Conservation (phyloP, 768 basidiomycete genomes). For the Clitopilus passeckerianus region DNA sequence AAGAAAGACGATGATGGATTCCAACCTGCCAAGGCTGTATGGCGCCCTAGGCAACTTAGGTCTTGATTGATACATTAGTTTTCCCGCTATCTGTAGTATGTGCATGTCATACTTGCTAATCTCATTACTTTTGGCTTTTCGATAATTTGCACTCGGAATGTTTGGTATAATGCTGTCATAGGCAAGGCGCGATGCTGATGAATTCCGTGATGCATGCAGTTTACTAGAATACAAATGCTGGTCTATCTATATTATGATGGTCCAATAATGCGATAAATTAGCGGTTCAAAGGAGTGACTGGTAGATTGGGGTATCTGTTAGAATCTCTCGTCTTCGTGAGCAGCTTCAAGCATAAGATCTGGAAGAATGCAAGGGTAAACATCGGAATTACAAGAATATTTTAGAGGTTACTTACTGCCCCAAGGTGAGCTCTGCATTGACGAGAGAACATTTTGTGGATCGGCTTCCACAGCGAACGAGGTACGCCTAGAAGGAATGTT, state of each 20-base stretch:
- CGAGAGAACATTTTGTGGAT: constrained; percentile 44
- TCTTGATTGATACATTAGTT: background rate
- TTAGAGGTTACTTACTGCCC: constrained; percentile 49
- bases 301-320: constrained; percentile 7
- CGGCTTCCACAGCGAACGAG: constrained; percentile 33
- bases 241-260: background rate
- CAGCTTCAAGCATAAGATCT: constrained; percentile 41
- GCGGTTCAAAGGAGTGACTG: constrained; percentile 4
- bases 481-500: constrained; percentile 26
- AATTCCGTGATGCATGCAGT: background rate
- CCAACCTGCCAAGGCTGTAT: constrained; percentile 44
- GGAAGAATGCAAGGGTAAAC: constrained; percentile 12
- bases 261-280: constrained; percentile 6
- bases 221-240: background rate
- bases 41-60: constrained; percentile 7
- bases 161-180: background rate
- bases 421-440: constrained; percentile 67
- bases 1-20: constrained; percentile 68
- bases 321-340: constrained; percentile 33
- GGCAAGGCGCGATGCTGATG: background rate
- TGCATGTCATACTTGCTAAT: background rate
- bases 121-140: background rate
- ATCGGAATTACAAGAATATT: background rate
- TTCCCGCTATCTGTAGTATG: constrained; percentile 7
- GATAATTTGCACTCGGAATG: background rate